Conservation (phyloP, 2,329 filamentous ascomycete species). For the Verticillium albo-atrum region DNA sequence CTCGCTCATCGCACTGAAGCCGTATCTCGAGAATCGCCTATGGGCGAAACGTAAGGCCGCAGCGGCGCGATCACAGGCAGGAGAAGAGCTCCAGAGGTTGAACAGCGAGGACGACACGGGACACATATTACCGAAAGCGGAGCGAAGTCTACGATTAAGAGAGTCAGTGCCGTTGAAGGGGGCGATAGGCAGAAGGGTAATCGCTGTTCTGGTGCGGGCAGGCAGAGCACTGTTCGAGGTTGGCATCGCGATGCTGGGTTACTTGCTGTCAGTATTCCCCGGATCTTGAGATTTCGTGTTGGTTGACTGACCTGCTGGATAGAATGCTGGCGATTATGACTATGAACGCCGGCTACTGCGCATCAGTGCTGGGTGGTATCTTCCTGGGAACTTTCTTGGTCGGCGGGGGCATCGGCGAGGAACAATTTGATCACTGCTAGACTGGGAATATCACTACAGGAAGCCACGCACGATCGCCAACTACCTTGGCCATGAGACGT, state of each 20-base stretch:
- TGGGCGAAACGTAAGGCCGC: not conserved
- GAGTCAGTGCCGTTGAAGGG: not conserved
- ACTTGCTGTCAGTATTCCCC: conserved; percentile 65
- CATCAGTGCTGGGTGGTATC: conserved; percentile 63
- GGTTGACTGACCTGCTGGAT: not conserved
- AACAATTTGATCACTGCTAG: conserved; percentile 7
- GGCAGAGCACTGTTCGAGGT: conserved; percentile 1
- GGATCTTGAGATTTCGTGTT: not conserved
- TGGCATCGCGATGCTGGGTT: conserved; percentile 36
- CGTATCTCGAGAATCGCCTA: not conserved
- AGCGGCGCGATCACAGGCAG: not conserved
- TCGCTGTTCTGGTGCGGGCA: not conserved
- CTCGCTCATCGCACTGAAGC: conserved; percentile 4
- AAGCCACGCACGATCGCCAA: too few species aligned
- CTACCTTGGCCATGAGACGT: too few species aligned
- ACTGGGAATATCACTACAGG: not conserved
- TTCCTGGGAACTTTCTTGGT: conserved; percentile 74
- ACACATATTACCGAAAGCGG: not conserved
- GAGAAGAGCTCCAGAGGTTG: not conserved
- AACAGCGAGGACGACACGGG: not conserved
- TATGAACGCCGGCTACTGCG: conserved; percentile 71
- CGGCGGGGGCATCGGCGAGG: conserved; percentile 31
- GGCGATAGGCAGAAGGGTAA: not conserved
- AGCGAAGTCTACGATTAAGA: not conserved
- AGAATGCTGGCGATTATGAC: conserved; percentile 86